phyloP scores from a whole-genome alignment of 2,329 filamentous ascomycete genomes.

The Verruconis gallopava region DNA sequence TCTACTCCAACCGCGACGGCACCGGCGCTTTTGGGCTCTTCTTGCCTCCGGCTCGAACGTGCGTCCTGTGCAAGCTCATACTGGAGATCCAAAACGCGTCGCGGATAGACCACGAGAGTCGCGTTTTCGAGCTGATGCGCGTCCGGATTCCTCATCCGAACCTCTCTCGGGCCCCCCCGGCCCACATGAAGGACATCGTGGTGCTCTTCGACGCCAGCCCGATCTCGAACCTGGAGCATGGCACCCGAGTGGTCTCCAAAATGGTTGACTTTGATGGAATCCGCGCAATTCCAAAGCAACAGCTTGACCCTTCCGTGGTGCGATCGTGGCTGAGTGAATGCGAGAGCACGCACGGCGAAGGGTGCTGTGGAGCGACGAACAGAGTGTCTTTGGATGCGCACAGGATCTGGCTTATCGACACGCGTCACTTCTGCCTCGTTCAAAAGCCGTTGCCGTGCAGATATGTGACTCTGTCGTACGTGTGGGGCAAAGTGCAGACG shows the following conservation, averaged over 20 bases:
- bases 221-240: not conserved
- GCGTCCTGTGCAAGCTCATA: not conserved
- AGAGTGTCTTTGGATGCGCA: not conserved
- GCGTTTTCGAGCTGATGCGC: not conserved
- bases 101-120: not conserved
- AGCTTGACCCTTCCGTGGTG: not conserved
- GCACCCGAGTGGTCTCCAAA: not conserved
- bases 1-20: not conserved
- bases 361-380: not conserved
- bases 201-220: not conserved
- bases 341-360: not conserved
- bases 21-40: not conserved
- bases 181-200: not conserved
- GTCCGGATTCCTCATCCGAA: not conserved
- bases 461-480: not conserved
- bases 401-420: not conserved
- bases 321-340: not conserved
- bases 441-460: not conserved
- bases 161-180: not conserved
- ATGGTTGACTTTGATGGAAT: not conserved
- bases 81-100: not conserved
- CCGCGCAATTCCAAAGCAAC: not conserved
- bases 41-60: not conserved
- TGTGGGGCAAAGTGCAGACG: not conserved
- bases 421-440: not conserved